A percentile compares a stretch with the other conserved stretches of the same genome.
These are phyloP conservation scores for Bryopsis sp. DNA, from an alignment of 139 green algal species.

Conservation along the genomic window DNA sequence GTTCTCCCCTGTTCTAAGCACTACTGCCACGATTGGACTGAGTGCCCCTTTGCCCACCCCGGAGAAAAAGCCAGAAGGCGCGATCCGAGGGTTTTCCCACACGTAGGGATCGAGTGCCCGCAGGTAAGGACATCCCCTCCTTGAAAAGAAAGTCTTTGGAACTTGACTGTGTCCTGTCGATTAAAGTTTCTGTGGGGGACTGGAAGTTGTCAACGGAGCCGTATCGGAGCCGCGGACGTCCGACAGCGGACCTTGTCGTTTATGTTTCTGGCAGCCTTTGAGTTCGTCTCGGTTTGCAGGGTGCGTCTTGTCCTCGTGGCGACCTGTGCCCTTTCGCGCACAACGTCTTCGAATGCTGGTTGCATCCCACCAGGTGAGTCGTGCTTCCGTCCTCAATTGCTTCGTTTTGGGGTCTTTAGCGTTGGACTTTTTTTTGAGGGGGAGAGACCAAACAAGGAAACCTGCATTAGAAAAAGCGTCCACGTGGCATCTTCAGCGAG, in stretches of 20 bases:
- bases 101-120: constrained; percentile 53
- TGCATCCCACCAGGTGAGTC: constrained; percentile 80
- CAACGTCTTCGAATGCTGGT: constrained; percentile 96
- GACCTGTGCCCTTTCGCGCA: constrained; percentile 89
- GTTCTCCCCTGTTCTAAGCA: constrained; percentile 41
- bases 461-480: too few relatives aligned
- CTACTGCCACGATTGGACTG: constrained; percentile 59
- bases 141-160: constrained; percentile 67
- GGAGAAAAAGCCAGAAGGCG: constrained; percentile 74
- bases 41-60: constrained; percentile 75
- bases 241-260: too few relatives aligned
- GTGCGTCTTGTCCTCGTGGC: constrained; percentile 56
- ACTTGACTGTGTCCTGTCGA: constrained; percentile 36
- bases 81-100: constrained; percentile 60
- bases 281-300: constrained; percentile 24
- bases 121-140: constrained; percentile 70
- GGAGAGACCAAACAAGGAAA: too few relatives aligned
- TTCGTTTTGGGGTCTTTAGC: too few relatives aligned
- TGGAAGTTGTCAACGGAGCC: background rate
- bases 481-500: too few relatives aligned
- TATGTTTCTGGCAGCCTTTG: background rate
- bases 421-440: too few relatives aligned
- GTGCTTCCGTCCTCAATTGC: too few relatives aligned
- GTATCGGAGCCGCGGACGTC: too few relatives aligned
- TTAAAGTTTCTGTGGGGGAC: constrained; percentile 4